Evolutionary conservation across 768 basidiomycete species (phyloP), one percentile per base, ranked within the genome.

Genomic region (Tylopilus intermedius): DNA sequence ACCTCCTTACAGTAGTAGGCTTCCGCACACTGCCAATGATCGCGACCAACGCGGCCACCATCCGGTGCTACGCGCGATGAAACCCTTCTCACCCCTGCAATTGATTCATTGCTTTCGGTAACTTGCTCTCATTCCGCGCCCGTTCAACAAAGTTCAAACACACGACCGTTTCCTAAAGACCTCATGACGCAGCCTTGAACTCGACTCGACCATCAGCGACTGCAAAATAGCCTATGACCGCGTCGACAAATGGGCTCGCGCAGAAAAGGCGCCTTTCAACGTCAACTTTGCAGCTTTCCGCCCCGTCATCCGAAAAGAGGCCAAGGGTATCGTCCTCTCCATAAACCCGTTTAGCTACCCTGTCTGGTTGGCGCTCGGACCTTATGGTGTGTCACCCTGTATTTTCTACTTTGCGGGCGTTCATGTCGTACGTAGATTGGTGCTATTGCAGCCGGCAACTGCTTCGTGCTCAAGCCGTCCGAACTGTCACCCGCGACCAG

Each of bases 271-370:
- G 2, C 61, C 77, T 0, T 86, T 86, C 60, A 75, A 67, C 29
- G 14, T 86, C 47, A 81, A 76, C 59, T 88, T 75, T 61, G 72
- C 71, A 7, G 70, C 80, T 0, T 79, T 88, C 76, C 72, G 76
- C 8, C 88, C 89, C 2, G 73, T 76, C 13, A 75, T 89, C 2
- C 74, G 80, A 49, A 88, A 89, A 60, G 86, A 89, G 58, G 76
- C 91, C 42, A 93, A 92, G 65, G 88, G 88, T 3, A 77, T 82
- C 24, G 77, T 85, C 0, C 70, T 89, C 45, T 79, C 87, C 59
- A 84, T 90, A 50, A 74, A 73, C 30, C 84, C 87, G 0, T 89
- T 87, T 76, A 90, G 89, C 66, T 88, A 85, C 62, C 89, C 88
- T 0, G 54, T 89, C 11, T 83, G 76, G 74, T 66, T 86, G 47